phyloP scores from a whole-genome alignment of 2,329 filamentous ascomycete genomes.

The Pseudogymnoascus sp. region DNA sequence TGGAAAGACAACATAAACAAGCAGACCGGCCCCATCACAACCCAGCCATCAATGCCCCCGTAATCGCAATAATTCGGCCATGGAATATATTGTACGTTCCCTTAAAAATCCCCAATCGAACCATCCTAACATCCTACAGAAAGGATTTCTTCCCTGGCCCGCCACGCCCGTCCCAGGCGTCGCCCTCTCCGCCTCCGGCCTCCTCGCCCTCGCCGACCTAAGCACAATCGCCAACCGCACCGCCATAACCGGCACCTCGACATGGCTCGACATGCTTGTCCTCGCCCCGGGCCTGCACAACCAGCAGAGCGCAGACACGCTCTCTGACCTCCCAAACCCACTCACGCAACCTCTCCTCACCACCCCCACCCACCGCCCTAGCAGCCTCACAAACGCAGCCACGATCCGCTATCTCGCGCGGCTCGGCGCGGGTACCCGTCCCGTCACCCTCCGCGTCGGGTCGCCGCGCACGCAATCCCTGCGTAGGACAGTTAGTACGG shows the following conservation, averaged over 20 bases:
- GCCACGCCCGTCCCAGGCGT: conserved; percentile 38
- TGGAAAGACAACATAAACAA: neutral
- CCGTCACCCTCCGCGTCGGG: conserved; percentile 47
- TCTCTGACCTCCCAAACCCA: conserved; percentile 36
- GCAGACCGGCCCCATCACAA: neutral
- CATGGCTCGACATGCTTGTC: conserved; percentile 47
- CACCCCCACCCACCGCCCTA: conserved; percentile 9
- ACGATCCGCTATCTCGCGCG: conserved; percentile 46
- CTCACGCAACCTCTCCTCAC: conserved; percentile 14
- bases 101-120: neutral
- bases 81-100: neutral
- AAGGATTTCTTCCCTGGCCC: conserved; percentile 28
- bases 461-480: conserved; percentile 13
- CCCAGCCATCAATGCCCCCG: neutral
- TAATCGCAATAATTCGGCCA: neutral
- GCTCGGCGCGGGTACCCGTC: conserved; percentile 42
- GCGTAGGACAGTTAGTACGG: neutral
- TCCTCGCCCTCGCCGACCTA: conserved; percentile 51
- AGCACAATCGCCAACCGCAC: conserved; percentile 47
- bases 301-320: conserved; percentile 46
- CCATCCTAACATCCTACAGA: neutral
- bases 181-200: conserved; percentile 41
- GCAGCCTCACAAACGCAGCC: conserved; percentile 39
- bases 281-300: conserved; percentile 53
- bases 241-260: conserved; percentile 45